phyloP scores from a whole-genome alignment of 2,329 filamentous ascomycete species.

The Fusarium bulbicola region DNA sequence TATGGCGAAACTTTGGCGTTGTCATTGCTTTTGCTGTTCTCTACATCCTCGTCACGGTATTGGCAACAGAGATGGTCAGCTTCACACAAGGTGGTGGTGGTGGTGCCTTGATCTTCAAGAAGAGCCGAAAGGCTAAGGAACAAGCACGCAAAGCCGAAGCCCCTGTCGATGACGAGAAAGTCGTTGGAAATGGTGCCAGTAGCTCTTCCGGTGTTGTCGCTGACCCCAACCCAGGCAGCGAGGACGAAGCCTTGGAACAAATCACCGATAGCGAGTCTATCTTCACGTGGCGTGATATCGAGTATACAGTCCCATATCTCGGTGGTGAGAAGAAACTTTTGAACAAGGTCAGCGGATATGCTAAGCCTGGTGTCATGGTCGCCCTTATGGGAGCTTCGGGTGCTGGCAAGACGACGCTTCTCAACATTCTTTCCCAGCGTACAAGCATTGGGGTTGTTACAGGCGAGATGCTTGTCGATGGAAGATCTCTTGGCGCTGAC shows the following conservation, averaged over 20 bases:
- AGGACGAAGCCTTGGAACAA: slow-evolving; percentile 31
- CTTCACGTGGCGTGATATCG: slow-evolving; percentile 76
- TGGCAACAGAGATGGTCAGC: slow-evolving; percentile 30
- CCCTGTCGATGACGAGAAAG: slow-evolving; percentile 44
- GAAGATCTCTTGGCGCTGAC: slow-evolving; percentile 70
- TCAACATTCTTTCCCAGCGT: slow-evolving; percentile 79
- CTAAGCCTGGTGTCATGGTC: slow-evolving; percentile 81
- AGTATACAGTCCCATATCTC: slow-evolving; percentile 72
- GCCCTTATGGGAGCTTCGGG: slow-evolving; percentile 84
- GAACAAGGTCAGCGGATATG: slow-evolving; percentile 74
- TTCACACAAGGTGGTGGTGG: slow-evolving; percentile 66
- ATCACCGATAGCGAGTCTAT: slow-evolving; percentile 50
- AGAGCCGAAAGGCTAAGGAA: slow-evolving; percentile 66
- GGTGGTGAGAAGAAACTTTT: slow-evolving; percentile 47
- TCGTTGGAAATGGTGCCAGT: background rate
- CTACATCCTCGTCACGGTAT: slow-evolving; percentile 31
- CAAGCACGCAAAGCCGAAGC: slow-evolving; percentile 34
- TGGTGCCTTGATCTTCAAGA: slow-evolving; percentile 78
- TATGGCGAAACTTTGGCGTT: slow-evolving; percentile 39
- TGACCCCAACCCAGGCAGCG: background rate
- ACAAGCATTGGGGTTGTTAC: slow-evolving; percentile 77
- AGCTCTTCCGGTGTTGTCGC: slow-evolving; percentile 12
- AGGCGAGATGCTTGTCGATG: slow-evolving; percentile 81
- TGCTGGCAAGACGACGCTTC: slow-evolving; percentile 83
- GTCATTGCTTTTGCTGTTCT: slow-evolving; percentile 29